Percentiles rank a stretch among this genome's conserved stretches.
Conservation (phyloP, 2,329 filamentous ascomycete species). For the Ramularia endophylla region DNA sequence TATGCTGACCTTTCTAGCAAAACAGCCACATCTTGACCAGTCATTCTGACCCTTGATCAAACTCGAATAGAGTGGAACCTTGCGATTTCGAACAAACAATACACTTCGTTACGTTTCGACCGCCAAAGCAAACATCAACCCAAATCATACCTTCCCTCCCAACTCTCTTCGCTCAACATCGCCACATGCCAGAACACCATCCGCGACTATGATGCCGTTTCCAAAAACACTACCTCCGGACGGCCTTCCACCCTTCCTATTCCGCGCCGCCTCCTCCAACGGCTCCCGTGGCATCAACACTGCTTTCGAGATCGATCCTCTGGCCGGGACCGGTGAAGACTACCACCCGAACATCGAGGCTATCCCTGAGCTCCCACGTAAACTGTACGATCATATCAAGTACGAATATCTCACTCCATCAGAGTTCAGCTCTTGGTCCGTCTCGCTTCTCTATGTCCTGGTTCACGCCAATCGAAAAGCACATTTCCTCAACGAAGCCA, state of each 20-base stretch:
- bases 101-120: no score
- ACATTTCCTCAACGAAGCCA: not conserved
- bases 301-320: conserved; percentile 3
- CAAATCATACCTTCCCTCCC: no score
- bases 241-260: conserved; percentile 6
- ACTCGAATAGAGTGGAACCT: no score
- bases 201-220: no score
- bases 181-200: no score
- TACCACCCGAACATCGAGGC: conserved; percentile 1
- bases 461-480: conserved; percentile 4
- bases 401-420: conserved; percentile 5
- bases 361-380: not conserved
- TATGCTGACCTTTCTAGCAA: no score
- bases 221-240: no score
- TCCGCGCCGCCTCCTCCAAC: conserved; percentile 3
- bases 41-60: no score
- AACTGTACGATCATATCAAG: conserved; percentile 1
- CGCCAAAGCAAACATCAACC: no score
- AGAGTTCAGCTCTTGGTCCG: conserved; percentile 11
- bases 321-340: not conserved
- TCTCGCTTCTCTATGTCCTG: conserved; percentile 7
- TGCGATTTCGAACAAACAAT: no score
- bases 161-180: no score
- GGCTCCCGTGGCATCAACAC: conserved; percentile 9
- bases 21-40: no score